Evolutionary conservation across 495 filamentous ascomycete species (phyloP).

Genomic region (Trichoderma erinaceum): DNA sequence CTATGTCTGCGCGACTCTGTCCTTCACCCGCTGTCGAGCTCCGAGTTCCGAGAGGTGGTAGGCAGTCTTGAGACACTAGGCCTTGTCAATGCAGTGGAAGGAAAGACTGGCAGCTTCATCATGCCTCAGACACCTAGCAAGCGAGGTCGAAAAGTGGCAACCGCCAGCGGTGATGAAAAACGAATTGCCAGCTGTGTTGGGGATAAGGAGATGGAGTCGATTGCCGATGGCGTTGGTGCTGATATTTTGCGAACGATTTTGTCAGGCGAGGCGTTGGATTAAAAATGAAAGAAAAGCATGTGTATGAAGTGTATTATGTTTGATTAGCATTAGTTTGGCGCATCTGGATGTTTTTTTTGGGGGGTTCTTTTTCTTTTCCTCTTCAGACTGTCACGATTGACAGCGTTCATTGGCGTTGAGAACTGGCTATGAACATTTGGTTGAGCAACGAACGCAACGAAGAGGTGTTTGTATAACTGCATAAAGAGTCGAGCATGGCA

Average conservation of each 20-base stretch:
- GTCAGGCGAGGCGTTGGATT: conserved; percentile 46
- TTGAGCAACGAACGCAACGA: background rate
- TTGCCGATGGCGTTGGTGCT: conserved; percentile 60
- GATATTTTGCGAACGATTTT: conserved; percentile 50
- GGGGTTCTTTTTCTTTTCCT: background rate
- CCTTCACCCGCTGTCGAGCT: conserved; percentile 76
- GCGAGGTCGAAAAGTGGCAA: conserved; percentile 40
- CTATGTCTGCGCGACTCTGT: conserved; percentile 79
- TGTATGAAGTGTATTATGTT: background rate
- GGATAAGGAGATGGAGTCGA: conserved; percentile 66
- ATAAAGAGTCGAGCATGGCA: background rate
- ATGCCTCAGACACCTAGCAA: conserved; percentile 54
- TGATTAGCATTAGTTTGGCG: background rate
- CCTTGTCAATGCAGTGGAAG: conserved; percentile 70
- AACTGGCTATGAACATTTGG: background rate
- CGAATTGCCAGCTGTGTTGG: conserved; percentile 70
- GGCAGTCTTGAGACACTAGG: conserved; percentile 79
- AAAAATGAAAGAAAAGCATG: background rate
- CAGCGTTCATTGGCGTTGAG: conserved; percentile 5
- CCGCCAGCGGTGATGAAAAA: conserved; percentile 52
- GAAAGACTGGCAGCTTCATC: conserved; percentile 57
- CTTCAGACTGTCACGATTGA: background rate
- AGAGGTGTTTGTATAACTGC: background rate
- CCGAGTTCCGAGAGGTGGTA: conserved; percentile 93
- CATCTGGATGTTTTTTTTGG: background rate